phyloP scores from a whole-genome alignment of 805 yeast species.

The Pichia membranifaciens region DNA sequence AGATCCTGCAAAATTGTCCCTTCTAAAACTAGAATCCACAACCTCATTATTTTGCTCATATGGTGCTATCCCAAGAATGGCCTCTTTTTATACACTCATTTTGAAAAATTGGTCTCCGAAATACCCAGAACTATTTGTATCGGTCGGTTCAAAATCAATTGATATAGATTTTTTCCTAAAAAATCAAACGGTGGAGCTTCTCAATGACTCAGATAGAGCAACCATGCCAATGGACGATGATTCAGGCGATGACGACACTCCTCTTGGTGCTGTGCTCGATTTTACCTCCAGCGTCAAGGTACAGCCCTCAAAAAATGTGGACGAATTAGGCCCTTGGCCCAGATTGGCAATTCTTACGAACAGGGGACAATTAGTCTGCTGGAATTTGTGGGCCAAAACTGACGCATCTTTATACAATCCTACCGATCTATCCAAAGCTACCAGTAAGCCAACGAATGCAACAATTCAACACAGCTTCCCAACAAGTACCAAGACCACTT shows the following conservation, averaged over 20 bases:
- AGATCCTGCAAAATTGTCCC: background rate
- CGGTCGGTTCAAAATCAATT: constrained; percentile 59
- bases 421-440: constrained; percentile 7
- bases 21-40: constrained; percentile 10
- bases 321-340: constrained; percentile 58
- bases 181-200: constrained; percentile 36
- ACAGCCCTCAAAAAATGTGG: constrained; percentile 57
- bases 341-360: constrained; percentile 56
- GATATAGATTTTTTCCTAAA: constrained; percentile 49
- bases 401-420: constrained; percentile 35
- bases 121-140: constrained; percentile 33
- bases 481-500: background rate
- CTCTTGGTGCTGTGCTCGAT: constrained; percentile 68
- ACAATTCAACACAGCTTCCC: background rate
- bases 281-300: constrained; percentile 37
- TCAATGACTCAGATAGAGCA: constrained; percentile 69
- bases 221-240: constrained; percentile 64
- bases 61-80: constrained; percentile 42
- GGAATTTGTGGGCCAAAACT: constrained; percentile 57
- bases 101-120: constrained; percentile 38
- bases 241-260: constrained; percentile 60
- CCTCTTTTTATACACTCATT: constrained; percentile 38
- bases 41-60: constrained; percentile 32
- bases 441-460: background rate
- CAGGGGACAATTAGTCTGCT: constrained; percentile 54